Evolutionary conservation across 805 yeast genomes (phyloP).

Genomic region (Cyberlindnera japonica): DNA sequence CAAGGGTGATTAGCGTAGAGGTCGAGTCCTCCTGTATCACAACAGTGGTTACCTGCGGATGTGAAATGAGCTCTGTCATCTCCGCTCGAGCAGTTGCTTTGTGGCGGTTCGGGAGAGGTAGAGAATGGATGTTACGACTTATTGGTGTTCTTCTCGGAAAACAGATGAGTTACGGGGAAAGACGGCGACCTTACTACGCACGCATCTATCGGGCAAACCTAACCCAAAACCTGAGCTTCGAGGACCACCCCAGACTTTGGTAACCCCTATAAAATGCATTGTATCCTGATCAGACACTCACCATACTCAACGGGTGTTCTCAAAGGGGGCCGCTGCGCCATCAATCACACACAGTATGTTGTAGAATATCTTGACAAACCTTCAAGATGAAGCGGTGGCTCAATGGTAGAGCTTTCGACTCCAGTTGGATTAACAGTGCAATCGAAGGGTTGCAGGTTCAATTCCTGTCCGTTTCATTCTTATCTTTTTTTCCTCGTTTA

Average conservation of each 20-base stretch:
- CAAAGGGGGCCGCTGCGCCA: no score
- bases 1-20: constrained; percentile 32
- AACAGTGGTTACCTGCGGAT: constrained; percentile 18
- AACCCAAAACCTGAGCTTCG: no score
- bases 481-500: constrained; percentile 28
- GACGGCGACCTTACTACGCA: no score
- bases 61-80: not conserved
- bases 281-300: no score
- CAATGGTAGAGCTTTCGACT: constrained; percentile 79
- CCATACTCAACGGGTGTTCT: no score
- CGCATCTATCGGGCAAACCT: no score
- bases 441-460: constrained; percentile 86
- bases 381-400: constrained; percentile 61
- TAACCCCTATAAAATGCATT: not conserved
- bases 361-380: not conserved
- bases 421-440: constrained; percentile 46
- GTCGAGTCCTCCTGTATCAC: constrained; percentile 23
- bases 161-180: no score
- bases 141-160: no score
- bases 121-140: not conserved
- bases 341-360: no score
- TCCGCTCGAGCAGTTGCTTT: not conserved
- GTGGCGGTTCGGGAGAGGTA: not conserved
- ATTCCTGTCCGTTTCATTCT: constrained; percentile 76
- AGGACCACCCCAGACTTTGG: not conserved